Evolutionary conservation across 2,329 filamentous ascomycete species (phyloP).

Genomic region (Lasiodiplodia citricola): DNA sequence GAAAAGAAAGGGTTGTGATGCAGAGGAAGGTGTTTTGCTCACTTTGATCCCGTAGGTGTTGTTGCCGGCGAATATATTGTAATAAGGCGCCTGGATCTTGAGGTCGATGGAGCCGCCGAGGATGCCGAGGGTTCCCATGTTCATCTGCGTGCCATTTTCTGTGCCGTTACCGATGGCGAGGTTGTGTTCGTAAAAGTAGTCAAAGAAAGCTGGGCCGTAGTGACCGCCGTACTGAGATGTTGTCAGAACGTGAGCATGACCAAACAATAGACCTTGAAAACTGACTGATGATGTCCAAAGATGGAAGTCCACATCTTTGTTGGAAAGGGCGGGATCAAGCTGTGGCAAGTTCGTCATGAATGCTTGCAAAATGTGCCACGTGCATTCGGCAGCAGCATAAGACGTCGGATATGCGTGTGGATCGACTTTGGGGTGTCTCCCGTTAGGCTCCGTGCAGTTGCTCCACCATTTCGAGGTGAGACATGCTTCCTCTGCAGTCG

Average conservation of each 20-base stretch:
- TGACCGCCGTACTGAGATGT: slow-evolving; percentile 46
- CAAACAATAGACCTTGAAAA: background rate
- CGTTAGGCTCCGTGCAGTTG: slow-evolving; percentile 1
- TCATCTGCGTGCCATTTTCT: slow-evolving; percentile 53
- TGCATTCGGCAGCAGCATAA: slow-evolving; percentile 40
- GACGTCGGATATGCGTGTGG: slow-evolving; percentile 36
- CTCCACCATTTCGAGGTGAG: background rate
- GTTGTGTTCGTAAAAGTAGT: slow-evolving; percentile 63
- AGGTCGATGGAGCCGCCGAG: slow-evolving; percentile 62
- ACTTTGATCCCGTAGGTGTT: slow-evolving; percentile 59
- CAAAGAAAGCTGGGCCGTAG: slow-evolving; percentile 61
- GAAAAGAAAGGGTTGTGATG: no score
- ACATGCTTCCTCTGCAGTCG: slow-evolving; percentile 29
- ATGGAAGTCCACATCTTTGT: slow-evolving; percentile 60
- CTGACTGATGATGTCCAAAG: slow-evolving; percentile 52
- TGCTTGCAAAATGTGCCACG: slow-evolving; percentile 45
- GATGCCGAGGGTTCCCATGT: slow-evolving; percentile 61
- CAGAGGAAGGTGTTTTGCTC: background rate
- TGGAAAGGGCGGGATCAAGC: slow-evolving; percentile 53
- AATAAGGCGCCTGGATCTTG: slow-evolving; percentile 52
- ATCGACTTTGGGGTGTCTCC: slow-evolving; percentile 1
- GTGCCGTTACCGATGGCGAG: slow-evolving; percentile 56
- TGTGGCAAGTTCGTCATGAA: slow-evolving; percentile 43
- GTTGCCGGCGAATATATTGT: slow-evolving; percentile 58
- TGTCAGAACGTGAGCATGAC: background rate